A percentile compares a stretch with the other conserved stretches of the same genome.
Conservation (phyloP, 176 grass and related monocot species). For the Zoysia pacifica region DNA sequence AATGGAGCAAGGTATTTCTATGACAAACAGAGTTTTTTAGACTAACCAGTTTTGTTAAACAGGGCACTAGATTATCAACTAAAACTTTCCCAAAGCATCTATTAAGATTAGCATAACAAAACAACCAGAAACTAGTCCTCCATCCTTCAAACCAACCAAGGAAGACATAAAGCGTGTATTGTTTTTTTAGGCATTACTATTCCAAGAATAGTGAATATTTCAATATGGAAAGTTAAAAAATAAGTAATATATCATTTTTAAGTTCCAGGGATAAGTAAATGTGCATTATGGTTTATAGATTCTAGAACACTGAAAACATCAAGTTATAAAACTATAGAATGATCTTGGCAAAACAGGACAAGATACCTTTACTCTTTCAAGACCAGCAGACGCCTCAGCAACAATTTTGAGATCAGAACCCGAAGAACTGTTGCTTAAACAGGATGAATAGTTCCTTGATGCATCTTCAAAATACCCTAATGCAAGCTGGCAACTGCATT, state of each 20-base stretch:
- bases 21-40: background rate
- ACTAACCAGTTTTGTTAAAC: background rate
- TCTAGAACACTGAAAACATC: constrained; percentile 18
- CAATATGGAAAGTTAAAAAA: constrained; percentile 1
- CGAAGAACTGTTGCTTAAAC: constrained; percentile 51
- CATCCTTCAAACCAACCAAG: background rate
- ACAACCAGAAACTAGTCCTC: background rate
- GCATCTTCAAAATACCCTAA: constrained; percentile 91
- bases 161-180: background rate
- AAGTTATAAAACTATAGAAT: constrained; percentile 20
- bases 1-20: background rate
- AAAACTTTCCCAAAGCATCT: background rate
- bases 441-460: constrained; percentile 57
- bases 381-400: constrained; percentile 79
- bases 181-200: background rate
- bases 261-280: background rate
- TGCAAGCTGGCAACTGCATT: constrained; percentile 76
- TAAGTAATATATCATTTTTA: background rate
- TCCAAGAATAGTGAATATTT: constrained; percentile 5
- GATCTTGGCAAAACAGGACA: constrained; percentile 22
- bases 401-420: constrained; percentile 59
- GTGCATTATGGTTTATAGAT: background rate
- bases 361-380: constrained; percentile 76
- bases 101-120: background rate
- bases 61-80: background rate